A percentile compares a stretch with the other conserved stretches of the same genome.
Conservation (phyloP, 192 early-diverging fungal species). For the Neocallimastix lanati region DNA sequence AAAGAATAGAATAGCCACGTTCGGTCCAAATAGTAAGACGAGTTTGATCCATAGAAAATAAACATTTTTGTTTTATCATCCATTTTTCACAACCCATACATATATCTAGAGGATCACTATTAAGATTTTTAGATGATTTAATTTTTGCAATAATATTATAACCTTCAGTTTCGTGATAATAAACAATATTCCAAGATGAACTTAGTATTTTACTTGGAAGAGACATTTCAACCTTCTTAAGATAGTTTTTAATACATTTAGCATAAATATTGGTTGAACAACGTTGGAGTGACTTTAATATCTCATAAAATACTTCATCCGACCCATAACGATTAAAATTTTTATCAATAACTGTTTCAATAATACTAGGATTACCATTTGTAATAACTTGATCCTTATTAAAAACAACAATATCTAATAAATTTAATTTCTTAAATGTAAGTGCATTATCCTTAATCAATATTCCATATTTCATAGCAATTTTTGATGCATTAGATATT, state of each 20-base stretch:
- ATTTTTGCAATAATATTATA: neutral
- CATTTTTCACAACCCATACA: neutral
- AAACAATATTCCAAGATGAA: neutral
- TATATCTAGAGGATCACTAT: neutral
- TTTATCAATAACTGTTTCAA: neutral
- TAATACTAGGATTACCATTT: neutral
- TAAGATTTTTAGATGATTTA: neutral
- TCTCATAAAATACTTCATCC: neutral
- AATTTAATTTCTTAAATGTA: neutral
- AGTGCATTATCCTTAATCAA: neutral
- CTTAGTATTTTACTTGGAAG: neutral
- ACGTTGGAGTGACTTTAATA: neutral
- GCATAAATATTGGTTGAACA: neutral
- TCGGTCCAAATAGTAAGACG: neutral
- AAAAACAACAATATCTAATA: neutral
- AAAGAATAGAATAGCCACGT: neutral
- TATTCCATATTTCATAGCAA: neutral
- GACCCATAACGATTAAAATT: neutral
- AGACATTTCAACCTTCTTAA: neutral
- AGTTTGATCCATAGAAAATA: neutral
- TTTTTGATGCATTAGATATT: neutral
- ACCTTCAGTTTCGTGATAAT: neutral
- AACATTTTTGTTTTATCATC: neutral
- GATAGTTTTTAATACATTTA: neutral
- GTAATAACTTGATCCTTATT: neutral